These are phyloP conservation scores for Aspergillus carlsbadensis DNA, from an alignment of 495 filamentous ascomycete genomes.

Conservation along the genomic window DNA sequence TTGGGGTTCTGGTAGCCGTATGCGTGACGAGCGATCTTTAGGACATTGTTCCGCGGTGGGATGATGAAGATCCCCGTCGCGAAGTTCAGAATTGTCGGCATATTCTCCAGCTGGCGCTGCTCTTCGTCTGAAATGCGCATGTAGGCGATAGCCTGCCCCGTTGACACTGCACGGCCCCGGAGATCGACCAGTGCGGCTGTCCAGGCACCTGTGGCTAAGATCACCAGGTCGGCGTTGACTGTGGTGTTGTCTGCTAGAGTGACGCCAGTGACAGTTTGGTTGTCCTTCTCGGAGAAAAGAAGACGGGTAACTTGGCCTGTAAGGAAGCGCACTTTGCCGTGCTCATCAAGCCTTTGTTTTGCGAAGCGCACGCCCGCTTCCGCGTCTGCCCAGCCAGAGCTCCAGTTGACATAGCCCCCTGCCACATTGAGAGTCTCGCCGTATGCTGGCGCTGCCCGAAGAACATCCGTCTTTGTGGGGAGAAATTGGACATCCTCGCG, in stretches of 20 bases:
- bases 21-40: slow-evolving; percentile 82
- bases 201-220: slow-evolving; percentile 89
- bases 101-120: slow-evolving; percentile 56
- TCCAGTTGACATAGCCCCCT: slow-evolving; percentile 81
- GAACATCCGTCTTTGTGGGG: slow-evolving; percentile 39
- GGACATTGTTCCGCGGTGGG: slow-evolving; percentile 65
- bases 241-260: slow-evolving; percentile 49
- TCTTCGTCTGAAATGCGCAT: slow-evolving; percentile 68
- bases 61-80: slow-evolving; percentile 80
- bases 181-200: slow-evolving; percentile 74
- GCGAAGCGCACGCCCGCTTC: slow-evolving; percentile 66
- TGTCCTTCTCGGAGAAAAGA: slow-evolving; percentile 27
- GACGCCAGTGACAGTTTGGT: slow-evolving; percentile 51
- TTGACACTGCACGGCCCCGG: slow-evolving; percentile 69
- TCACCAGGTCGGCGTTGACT: slow-evolving; percentile 66
- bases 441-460: slow-evolving; percentile 41
- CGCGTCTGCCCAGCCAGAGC: slow-evolving; percentile 83
- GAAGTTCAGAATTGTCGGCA: slow-evolving; percentile 79
- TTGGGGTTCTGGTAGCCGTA: slow-evolving; percentile 78
- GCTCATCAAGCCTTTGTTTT: slow-evolving; percentile 61
- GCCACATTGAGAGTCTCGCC: slow-evolving; percentile 45
- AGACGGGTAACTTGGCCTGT: slow-evolving; percentile 61
- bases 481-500: slow-evolving; percentile 53
- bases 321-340: slow-evolving; percentile 61
- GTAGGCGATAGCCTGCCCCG: slow-evolving; percentile 80